Base-by-base conservation (phyloP, 768 basidiomycete species). In the Rhizopogon rudus region DNA sequence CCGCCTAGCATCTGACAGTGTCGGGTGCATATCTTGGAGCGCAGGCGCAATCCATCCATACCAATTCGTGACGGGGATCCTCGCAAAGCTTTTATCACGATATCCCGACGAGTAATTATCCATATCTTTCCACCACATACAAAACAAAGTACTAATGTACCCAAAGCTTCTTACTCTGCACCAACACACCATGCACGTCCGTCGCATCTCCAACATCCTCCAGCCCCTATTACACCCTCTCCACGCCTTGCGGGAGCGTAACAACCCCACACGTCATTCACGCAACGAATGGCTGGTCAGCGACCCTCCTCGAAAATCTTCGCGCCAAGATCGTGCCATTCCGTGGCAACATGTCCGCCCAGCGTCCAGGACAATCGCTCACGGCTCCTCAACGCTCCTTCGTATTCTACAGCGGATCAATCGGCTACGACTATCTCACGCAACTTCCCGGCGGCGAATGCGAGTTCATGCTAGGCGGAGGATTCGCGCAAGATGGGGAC, bases 201-300 rank as follows among this genome's bases (percentile, higher is more conserved):
- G 83, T 85, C 65, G 62, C 60, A 22, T 63, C 66, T 42, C 67
- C 71, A n/a, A 56, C 61, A 7, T 9, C 55, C n/a, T 51, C 61
- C 6, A 57, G 57, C 4, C 61, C 65, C 2, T 59, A 67, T 16
- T 89, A 88, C 69, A 73, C 70, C 8, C 72, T 91, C n/a, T 57
- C 64, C 17, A 93, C 91, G 1, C 74, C 84, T 0, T 75, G 77
- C 49, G 91, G 92, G 0, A 63, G 60, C 5, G 75, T 91, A 25
- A 68, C 61, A 14, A 73, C 88, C 0, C 70, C 68, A 3, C 87
- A 90, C 65, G 76, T 95, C 42, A 73, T 95, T 10, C 91, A 93
- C 65, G 88, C 90, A 2, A 93, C 91, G 3, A 96, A 96, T 66
- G 91, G 80, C 17, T 93, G 91, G 83, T 73, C 76, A 2, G 82